Conservation (phyloP, 345 rosid genomes). For the Sisymbrium altissimum region DNA sequence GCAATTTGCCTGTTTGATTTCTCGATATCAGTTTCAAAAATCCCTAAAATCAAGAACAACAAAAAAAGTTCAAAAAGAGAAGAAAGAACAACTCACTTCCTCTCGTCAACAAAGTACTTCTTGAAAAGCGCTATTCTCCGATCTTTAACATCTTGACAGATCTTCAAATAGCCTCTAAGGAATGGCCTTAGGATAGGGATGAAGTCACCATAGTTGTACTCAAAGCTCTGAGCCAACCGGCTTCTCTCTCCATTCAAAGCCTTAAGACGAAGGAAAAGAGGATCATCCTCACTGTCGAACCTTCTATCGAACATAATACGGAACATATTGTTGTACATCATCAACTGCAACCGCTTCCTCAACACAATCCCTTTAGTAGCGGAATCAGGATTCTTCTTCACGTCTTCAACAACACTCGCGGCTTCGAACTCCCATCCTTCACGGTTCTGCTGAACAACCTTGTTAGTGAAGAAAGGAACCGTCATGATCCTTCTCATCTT, state of each 20-base stretch:
- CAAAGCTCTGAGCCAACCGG: slow-evolving; percentile 92
- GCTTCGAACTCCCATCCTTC: slow-evolving; percentile 79
- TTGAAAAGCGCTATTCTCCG: slow-evolving; percentile 77
- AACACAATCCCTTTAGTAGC: slow-evolving; percentile 73
- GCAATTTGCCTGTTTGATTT: slow-evolving; percentile 52
- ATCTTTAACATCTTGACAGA: slow-evolving; percentile 85
- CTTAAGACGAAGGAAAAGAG: slow-evolving; percentile 64
- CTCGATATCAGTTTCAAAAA: slow-evolving; percentile 2
- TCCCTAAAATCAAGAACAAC: background rate
- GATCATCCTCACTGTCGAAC: slow-evolving; percentile 86
- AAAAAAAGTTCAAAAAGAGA: background rate
- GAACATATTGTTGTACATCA: slow-evolving; percentile 99
- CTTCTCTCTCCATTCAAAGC: slow-evolving; percentile 97
- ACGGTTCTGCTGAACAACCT: slow-evolving; percentile 75
- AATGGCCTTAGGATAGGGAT: slow-evolving; percentile 93
- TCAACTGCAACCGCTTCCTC: slow-evolving; percentile 68
- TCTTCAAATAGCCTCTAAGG: slow-evolving; percentile 86
- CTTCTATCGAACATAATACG: slow-evolving; percentile 92
- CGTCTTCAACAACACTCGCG: slow-evolving; percentile 66
- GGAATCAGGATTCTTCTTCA: slow-evolving; percentile 64
- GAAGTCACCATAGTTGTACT: slow-evolving; percentile 92
- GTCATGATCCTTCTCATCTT: slow-evolving; percentile 99
- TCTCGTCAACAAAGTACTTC: slow-evolving; percentile 86
- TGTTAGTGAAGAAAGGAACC: slow-evolving; percentile 97
- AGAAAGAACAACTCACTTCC: slow-evolving; percentile 59